phyloP scores from a whole-genome alignment of 306 rosid species.

The Clitoria ternatea region DNA sequence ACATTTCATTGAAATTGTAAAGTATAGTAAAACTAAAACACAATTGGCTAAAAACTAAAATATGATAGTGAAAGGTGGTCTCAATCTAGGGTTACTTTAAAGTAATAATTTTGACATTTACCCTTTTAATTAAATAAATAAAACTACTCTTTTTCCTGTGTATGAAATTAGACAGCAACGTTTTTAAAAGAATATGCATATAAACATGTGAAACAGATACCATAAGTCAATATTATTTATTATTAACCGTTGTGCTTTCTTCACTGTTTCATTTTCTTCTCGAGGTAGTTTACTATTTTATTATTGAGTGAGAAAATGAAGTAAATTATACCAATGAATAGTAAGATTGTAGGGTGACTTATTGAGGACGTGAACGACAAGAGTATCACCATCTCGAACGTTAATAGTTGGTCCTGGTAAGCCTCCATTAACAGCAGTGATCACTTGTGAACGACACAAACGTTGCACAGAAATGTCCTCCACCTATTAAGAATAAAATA shows the following conservation, averaged over 20 bases:
- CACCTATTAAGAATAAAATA: slow-evolving; percentile 1
- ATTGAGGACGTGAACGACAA: slow-evolving; percentile 25
- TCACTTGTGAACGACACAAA: slow-evolving; percentile 25
- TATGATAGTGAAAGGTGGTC: neutral
- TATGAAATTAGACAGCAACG: neutral
- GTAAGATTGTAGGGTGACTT: slow-evolving; percentile 35
- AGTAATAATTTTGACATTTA: neutral
- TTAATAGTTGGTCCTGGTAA: slow-evolving; percentile 35
- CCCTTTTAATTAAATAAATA: neutral
- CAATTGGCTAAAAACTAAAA: neutral
- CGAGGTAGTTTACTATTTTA: neutral
- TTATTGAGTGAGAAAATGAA: neutral
- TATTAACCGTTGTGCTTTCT: neutral
- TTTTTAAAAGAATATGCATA: no score
- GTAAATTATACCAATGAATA: slow-evolving; percentile 29
- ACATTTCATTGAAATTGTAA: no score
- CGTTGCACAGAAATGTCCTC: slow-evolving; percentile 7
- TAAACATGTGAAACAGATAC: neutral
- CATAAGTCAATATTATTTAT: neutral
- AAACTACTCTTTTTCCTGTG: neutral
- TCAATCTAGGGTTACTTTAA: neutral
- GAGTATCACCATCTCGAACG: slow-evolving; percentile 37
- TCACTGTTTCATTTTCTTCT: neutral
- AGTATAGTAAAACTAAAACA: no score
- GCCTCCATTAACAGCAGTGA: slow-evolving; percentile 30